Conservation (phyloP, 768 basidiomycete species). For the Lentinula guzmanii region DNA sequence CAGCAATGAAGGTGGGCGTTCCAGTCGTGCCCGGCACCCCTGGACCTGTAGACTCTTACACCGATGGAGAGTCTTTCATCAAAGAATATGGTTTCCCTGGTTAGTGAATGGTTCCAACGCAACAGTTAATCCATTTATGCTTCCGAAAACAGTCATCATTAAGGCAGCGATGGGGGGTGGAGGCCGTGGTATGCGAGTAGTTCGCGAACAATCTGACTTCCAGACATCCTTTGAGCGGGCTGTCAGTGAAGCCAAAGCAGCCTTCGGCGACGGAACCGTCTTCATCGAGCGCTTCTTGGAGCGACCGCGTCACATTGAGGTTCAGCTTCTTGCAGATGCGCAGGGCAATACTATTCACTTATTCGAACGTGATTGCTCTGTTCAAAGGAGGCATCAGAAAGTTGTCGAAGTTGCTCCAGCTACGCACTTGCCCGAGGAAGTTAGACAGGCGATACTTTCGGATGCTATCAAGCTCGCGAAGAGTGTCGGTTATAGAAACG, state of each 20-base stretch:
- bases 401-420: slow-evolving; percentile 99
- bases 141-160: slow-evolving; percentile 73
- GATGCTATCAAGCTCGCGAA: slow-evolving; percentile 95
- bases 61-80: slow-evolving; percentile 83
- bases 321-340: slow-evolving; percentile 89
- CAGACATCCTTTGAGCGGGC: slow-evolving; percentile 86
- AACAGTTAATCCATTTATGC: neutral
- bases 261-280: slow-evolving; percentile 98
- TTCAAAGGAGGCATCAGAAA: slow-evolving; percentile 96
- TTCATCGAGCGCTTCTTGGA: slow-evolving; percentile 98
- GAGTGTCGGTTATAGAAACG: slow-evolving; percentile 93
- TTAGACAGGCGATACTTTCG: slow-evolving; percentile 78
- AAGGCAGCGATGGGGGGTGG: slow-evolving; percentile 99
- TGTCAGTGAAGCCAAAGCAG: slow-evolving; percentile 90
- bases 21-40: slow-evolving; percentile 99
- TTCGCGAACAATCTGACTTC: slow-evolving; percentile 90
- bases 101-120: slow-evolving; percentile 20
- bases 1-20: slow-evolving; percentile 86
- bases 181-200: slow-evolving; percentile 98
- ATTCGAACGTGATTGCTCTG: slow-evolving; percentile 98
- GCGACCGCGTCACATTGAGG: slow-evolving; percentile 96
- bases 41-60: slow-evolving; percentile 66
- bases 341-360: slow-evolving; percentile 94
- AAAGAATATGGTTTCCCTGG: slow-evolving; percentile 95
- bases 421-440: slow-evolving; percentile 85